Evolutionary conservation across 2,329 filamentous ascomycete species (phyloP).

Genomic region (Coniochaeta ligniaria): DNA sequence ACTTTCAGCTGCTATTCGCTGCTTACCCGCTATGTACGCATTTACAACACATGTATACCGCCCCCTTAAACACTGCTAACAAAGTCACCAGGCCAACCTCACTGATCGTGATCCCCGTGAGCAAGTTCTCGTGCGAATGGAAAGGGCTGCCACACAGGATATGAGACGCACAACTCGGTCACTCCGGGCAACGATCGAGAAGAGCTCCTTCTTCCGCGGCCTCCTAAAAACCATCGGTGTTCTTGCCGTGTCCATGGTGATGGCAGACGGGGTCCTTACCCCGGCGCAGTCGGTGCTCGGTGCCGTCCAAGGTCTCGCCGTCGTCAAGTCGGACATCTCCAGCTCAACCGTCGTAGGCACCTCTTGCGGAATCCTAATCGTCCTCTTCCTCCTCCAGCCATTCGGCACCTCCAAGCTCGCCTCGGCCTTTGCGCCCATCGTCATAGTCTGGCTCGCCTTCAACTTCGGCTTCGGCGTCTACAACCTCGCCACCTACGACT

Average conservation of each 20-base stretch:
- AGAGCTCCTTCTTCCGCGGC: slow-evolving; percentile 40
- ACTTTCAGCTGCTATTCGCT: slow-evolving; percentile 63
- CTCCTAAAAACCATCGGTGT: slow-evolving; percentile 56
- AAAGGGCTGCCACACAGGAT: slow-evolving; percentile 51
- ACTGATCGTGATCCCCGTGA: slow-evolving; percentile 50
- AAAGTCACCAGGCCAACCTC: slow-evolving; percentile 39
- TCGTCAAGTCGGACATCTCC: slow-evolving; percentile 48
- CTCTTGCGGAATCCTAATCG: slow-evolving; percentile 55
- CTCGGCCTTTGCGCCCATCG: slow-evolving; percentile 55
- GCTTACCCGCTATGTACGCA: slow-evolving; percentile 43
- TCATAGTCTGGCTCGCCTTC: slow-evolving; percentile 60
- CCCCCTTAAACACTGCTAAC: not conserved
- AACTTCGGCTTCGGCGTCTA: slow-evolving; percentile 59
- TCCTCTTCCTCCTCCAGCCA: slow-evolving; percentile 58
- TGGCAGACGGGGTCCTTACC: slow-evolving; percentile 59
- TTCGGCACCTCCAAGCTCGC: slow-evolving; percentile 57
- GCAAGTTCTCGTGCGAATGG: slow-evolving; percentile 47
- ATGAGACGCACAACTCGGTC: slow-evolving; percentile 41
- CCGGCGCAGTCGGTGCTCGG: slow-evolving; percentile 65
- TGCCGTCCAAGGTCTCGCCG: slow-evolving; percentile 57
- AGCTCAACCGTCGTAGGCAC: slow-evolving; percentile 54
- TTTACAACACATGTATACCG: not conserved
- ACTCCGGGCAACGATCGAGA: slow-evolving; percentile 51
- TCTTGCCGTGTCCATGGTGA: slow-evolving; percentile 60
- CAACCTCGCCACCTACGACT: slow-evolving; percentile 44